These are phyloP conservation scores for Sechiopsis laciniata DNA, from an alignment of 306 rosid species.

Conservation along the genomic window DNA sequence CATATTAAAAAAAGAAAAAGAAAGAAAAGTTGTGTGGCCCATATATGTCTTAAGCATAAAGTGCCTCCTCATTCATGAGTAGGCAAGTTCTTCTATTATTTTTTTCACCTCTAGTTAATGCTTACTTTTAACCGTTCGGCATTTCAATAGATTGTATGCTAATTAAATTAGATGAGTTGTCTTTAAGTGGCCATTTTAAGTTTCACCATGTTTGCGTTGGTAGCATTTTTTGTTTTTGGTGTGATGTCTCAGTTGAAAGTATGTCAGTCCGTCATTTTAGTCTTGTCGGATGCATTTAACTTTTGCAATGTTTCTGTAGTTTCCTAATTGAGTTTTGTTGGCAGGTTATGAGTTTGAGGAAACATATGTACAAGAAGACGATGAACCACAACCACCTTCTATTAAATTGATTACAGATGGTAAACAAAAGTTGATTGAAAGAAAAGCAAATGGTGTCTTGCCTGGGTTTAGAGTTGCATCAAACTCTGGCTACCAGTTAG, in stretches of 20 bases:
- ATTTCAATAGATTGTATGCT: not conserved
- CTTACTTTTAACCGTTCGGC: not conserved
- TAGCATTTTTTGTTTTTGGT: not conserved
- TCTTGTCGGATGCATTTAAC: not conserved
- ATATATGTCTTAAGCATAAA: too few relatives aligned
- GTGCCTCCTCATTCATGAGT: too few relatives aligned
- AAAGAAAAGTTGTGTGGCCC: too few relatives aligned
- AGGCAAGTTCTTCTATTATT: too few relatives aligned
- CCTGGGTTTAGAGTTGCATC: slow-evolving; percentile 76
- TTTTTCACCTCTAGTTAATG: slow-evolving; percentile 1
- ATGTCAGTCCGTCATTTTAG: not conserved
- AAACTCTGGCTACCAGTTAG: slow-evolving; percentile 64
- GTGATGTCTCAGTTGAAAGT: not conserved
- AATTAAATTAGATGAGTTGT: not conserved
- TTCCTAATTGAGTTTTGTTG: not conserved
- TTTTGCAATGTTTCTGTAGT: not conserved
- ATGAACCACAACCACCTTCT: slow-evolving; percentile 52
- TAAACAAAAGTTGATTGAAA: slow-evolving; percentile 43
- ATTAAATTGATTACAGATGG: slow-evolving; percentile 42
- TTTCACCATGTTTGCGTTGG: not conserved
- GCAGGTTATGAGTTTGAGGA: slow-evolving; percentile 73
- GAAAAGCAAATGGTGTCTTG: slow-evolving; percentile 47
- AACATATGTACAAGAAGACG: slow-evolving; percentile 63
- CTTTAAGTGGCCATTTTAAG: too few relatives aligned
- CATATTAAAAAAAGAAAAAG: too few relatives aligned